Evolutionary conservation across 495 filamentous ascomycete genomes (phyloP).

Genomic region (Neurospora sp.): DNA sequence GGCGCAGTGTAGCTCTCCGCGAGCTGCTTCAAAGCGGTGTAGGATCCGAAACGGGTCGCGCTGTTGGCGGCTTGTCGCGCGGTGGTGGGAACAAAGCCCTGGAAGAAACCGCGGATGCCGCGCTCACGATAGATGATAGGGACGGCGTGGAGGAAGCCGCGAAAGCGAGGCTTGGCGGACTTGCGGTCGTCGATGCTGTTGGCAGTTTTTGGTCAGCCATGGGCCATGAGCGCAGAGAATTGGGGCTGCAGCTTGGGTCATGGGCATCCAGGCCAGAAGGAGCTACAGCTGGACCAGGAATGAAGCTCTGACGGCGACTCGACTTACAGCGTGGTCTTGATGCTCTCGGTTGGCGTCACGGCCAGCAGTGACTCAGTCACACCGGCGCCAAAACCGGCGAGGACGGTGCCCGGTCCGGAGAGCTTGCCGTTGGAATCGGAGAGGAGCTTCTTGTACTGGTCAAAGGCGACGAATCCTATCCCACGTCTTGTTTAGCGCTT

Average conservation of each 20-base stretch:
- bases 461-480: constrained; percentile 88
- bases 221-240: not conserved
- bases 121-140: constrained; percentile 78
- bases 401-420: constrained; percentile 79
- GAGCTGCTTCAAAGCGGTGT: constrained; percentile 81
- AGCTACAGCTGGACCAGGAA: not conserved
- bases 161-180: constrained; percentile 72
- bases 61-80: constrained; percentile 92
- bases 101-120: constrained; percentile 86
- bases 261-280: not conserved
- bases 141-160: constrained; percentile 85
- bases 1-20: constrained; percentile 88
- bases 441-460: constrained; percentile 76
- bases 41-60: constrained; percentile 78
- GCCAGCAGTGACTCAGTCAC: constrained; percentile 88
- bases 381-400: constrained; percentile 90
- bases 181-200: constrained; percentile 90
- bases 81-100: constrained; percentile 91
- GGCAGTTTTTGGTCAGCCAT: not conserved
- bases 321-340: constrained; percentile 81
- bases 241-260: not conserved
- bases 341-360: constrained; percentile 94
- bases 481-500: not conserved
- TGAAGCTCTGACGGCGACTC: not conserved
- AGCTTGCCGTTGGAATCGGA: constrained; percentile 81